Evolutionary conservation across 176 grass and related monocot species (phyloP), one percentile per base, ranked within the genome.

Genomic region (Oryza glaberrima): DNA sequence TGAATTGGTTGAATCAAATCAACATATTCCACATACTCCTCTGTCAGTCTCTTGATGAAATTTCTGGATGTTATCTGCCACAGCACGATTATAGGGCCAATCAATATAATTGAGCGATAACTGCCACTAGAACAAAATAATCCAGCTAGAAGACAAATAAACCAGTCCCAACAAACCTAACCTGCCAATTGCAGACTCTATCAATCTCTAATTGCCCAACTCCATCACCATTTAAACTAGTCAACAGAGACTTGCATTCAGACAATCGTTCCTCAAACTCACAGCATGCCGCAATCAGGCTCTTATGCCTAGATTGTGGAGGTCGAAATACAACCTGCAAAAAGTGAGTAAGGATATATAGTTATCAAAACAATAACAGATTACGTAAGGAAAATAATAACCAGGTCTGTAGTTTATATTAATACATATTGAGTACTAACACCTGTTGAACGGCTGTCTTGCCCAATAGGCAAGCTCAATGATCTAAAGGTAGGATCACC

Each of bases 1-100:
- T 95, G 95, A 83, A 95, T 77, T 85, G 95, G 95, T 86, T 93
- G 89, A 88, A 98, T 88, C 77, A 98, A 90, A 87, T 98, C 95
- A 70, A 69, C 16, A 90, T 93, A 98, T 61, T 98, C 93, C 3
- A 64, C 76, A 88, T 88, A 98, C 23, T 98, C 91, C 63, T 98
- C 93, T 61, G 93, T 93, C 43, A 98, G 87, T 64, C 79, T 90
- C 60, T 92, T 81, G 77, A 98, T 92, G 58, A 98, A 93, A 65
- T 79, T 88, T 13, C 80, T 74, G 35, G 93, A 91, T 76, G 89
- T 90, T 74, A 93, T 90, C 92, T 97, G 77, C 63, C 80, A 80
- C 51, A 45, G 82, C 48, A 67, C 30, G 47, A 25, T 73, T 51
- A 46, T 5, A 77, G 34, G 43, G 23, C 19, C 73, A 70, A 66